Conservation (phyloP, 2,329 filamentous ascomycete genomes). For the Colletotrichum salicis region DNA sequence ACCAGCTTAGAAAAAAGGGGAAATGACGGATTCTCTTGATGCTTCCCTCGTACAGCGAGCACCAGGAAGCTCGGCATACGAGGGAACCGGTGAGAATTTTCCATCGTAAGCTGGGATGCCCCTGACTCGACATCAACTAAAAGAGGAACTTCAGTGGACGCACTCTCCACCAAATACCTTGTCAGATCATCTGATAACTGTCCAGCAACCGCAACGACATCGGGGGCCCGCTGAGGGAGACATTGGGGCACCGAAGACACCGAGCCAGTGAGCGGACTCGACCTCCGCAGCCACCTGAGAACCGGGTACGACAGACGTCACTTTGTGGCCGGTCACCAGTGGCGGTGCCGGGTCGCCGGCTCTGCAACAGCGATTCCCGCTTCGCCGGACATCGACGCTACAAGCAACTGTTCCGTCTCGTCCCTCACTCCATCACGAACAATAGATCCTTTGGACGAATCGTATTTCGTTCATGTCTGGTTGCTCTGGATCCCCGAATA, state of each 20-base stretch:
- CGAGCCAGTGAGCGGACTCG: background rate
- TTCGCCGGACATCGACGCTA: background rate
- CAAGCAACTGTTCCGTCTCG: constrained; percentile 5
- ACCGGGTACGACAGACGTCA: background rate
- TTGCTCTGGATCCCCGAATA: constrained; percentile 56
- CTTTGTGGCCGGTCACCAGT: background rate
- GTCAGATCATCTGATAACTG: constrained; percentile 35
- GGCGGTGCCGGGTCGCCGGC: background rate
- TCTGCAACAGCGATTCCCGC: background rate
- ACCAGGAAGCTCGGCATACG: background rate
- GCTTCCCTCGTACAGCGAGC: too few species aligned
- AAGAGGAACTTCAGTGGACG: constrained; percentile 14
- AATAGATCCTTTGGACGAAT: constrained; percentile 25
- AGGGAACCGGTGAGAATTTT: constrained; percentile 9
- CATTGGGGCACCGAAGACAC: background rate
- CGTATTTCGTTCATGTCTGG: constrained; percentile 43
- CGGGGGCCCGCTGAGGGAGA: background rate
- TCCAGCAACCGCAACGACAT: background rate
- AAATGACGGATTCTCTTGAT: too few species aligned
- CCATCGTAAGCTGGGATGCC: background rate
- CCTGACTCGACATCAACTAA: background rate
- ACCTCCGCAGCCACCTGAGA: background rate
- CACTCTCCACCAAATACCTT: constrained; percentile 9
- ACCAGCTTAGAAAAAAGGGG: too few species aligned
- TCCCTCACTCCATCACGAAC: constrained; percentile 2